Evolutionary conservation across 2,329 filamentous ascomycete genomes (phyloP), one percentile per base, ranked within the genome.

Genomic region (Periconia sp.): DNA sequence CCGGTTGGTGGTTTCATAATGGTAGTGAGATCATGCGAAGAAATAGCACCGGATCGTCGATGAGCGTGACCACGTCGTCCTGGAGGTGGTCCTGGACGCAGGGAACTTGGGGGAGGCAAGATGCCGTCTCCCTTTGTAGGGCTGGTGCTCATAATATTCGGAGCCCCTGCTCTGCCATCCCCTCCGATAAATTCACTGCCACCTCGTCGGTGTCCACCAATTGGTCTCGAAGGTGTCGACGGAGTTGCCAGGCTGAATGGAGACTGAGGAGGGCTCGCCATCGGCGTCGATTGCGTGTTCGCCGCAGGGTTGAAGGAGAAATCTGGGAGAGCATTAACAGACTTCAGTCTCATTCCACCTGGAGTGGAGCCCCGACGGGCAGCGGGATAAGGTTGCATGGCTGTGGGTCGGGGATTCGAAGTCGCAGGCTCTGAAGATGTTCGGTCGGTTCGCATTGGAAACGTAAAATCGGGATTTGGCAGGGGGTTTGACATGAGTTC

Each of bases 101-200:
- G 70, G 47, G 81, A 77, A 44, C 77, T 77, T 11, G 88, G 79
- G 11, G 78, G 74, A 48, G 85, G 83, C 9, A 86, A 80, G 8
- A 81, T 72, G 59, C 83, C 82, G 6, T 85, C 84, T 54, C 79
- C 81, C 50, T 87, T 90, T 11, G 86, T 88, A 27, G 88, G 87
- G 64, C 87, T 91, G 13, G 84, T 83, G 71, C 85, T 89, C 76
- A 90, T 80, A 76, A 74, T 80, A 73, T 62, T 85, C 78, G 60
- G 82, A 75, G 74, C 67, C 65, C 79, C 76, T 63, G 73, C 59
- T 64, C 77, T 75, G 42, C 76, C 76, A 62, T 88, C 88, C 8
- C 89, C 90, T 37, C 91, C 91, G 45, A 95, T 89, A 65, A 95
- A 92, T 70, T 96, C 92, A 70, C 92, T 96, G 27, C 86, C 89